Percentiles rank a stretch among this genome's conserved stretches.
Evolutionary conservation across 495 filamentous ascomycete genomes (phyloP).

Genomic region (Hypoxylon intermedium): DNA sequence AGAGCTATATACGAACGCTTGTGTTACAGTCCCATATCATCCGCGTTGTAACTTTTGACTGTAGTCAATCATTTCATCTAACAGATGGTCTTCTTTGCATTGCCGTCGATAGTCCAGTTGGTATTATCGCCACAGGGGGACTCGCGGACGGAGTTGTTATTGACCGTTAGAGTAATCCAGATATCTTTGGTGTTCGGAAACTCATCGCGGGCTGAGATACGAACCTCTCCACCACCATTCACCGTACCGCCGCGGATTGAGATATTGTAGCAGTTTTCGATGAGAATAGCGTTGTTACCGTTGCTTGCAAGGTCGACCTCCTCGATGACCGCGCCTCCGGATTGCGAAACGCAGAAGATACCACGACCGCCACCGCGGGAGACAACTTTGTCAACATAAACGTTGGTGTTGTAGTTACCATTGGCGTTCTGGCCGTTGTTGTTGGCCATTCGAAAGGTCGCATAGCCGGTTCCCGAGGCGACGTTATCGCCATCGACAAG

Average conservation of each 20-base stretch:
- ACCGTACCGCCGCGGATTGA: constrained; percentile 52
- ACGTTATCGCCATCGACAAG: constrained; percentile 58
- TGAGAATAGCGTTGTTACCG: constrained; percentile 56
- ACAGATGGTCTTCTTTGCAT: constrained; percentile 45
- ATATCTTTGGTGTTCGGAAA: constrained; percentile 54
- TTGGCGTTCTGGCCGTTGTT: constrained; percentile 50
- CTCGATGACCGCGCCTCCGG: constrained; percentile 49
- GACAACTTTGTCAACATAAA: constrained; percentile 52
- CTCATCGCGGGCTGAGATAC: constrained; percentile 50
- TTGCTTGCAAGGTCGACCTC: constrained; percentile 51
- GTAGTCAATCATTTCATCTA: constrained; percentile 26
- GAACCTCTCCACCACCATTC: constrained; percentile 54
- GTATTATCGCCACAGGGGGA: constrained; percentile 53
- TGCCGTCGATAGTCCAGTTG: constrained; percentile 50
- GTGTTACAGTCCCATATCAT: no score
- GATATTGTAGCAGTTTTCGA: constrained; percentile 59
- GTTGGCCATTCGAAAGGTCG: constrained; percentile 56
- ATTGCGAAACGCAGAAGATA: constrained; percentile 57
- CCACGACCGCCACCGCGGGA: constrained; percentile 56
- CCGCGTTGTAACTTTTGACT: no score
- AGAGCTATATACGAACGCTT: no score
- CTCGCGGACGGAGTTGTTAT: constrained; percentile 51
- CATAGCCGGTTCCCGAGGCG: constrained; percentile 51
- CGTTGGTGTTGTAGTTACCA: constrained; percentile 51
- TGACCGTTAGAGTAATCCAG: constrained; percentile 48